A percentile compares a stretch with the other conserved stretches of the same genome.
These are phyloP conservation scores for Penicillium brasilianum DNA, from an alignment of 2,329 filamentous ascomycete genomes.

Conservation along the genomic window DNA sequence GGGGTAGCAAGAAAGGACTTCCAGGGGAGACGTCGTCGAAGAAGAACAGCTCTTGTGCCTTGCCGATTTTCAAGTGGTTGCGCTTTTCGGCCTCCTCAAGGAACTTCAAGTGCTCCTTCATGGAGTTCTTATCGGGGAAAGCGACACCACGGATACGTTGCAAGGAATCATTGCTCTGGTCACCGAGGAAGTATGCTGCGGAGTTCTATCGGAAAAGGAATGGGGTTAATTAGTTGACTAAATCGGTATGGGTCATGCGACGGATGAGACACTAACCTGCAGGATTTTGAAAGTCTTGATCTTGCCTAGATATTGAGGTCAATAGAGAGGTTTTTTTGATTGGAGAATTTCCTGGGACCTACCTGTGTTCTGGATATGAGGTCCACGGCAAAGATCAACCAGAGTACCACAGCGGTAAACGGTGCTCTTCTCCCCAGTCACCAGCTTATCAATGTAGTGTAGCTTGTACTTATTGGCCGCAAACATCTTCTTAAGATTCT, in stretches of 20 bases:
- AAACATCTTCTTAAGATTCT: constrained; percentile 94
- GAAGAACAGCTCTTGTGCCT: constrained; percentile 96
- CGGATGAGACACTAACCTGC: constrained; percentile 58
- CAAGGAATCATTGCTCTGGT: constrained; percentile 90
- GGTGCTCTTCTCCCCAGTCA: constrained; percentile 89
- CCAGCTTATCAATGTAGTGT: constrained; percentile 93
- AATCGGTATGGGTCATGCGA: neutral
- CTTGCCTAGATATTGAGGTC: constrained; percentile 55
- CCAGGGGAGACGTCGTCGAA: constrained; percentile 95
- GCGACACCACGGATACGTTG: constrained; percentile 97
- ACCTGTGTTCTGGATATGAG: constrained; percentile 87
- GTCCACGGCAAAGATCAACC: constrained; percentile 93
- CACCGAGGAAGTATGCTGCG: constrained; percentile 89
- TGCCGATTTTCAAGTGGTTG: constrained; percentile 91
- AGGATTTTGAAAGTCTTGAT: constrained; percentile 95
- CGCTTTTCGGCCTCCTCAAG: constrained; percentile 97
- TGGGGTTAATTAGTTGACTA: neutral
- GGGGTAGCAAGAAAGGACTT: constrained; percentile 88
- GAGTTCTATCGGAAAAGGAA: constrained; percentile 57
- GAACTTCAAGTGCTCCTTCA: constrained; percentile 92
- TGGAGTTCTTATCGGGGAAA: constrained; percentile 94
- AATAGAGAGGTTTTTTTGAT: neutral
- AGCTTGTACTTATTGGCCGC: constrained; percentile 98
- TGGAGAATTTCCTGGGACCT: neutral
- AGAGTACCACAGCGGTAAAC: constrained; percentile 93